Evolutionary conservation across 768 basidiomycete species (phyloP), one percentile per base, ranked within the genome.

Genomic region (Psilocybe subaeruginosa): DNA sequence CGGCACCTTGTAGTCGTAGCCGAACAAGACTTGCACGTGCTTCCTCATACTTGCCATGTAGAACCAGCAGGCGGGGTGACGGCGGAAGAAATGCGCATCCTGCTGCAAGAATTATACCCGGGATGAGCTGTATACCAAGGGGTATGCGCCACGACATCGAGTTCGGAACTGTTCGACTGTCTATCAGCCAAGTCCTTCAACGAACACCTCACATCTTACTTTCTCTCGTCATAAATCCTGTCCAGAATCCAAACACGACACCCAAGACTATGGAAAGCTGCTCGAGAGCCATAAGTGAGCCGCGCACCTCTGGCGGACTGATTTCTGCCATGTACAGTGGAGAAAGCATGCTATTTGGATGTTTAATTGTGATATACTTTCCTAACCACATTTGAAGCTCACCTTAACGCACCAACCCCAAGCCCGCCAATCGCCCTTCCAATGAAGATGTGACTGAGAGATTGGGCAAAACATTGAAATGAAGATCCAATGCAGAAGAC

Each of bases 311-410:
- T 0, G 92, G 91, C 8, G 91, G 84, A 62, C 89, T 89, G 54
- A 94, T 94, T 74, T 94, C 92, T 0, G 91, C 86, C 81, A 93
- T 92, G 72, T 93, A 93, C 23, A 93, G 76, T 0, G 91, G 90
- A 0, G 86, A 85, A n/a, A 92, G 77, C 85, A 89, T 92, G 68
- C 91, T 92, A 54, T 17, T 3, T 3, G 31, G 58, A 5, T 12
- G 2, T 31, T 54, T 2, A 63, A 61, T 58, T 48, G 52, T 39
- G 54, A 65, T 62, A 12, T 4, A 0, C 62, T 14, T 65, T 29
- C 54, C 45, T 45, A 12, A 31, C 23, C 1, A 4, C 8, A 30
- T 7, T 11, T 35, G 33, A 52, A 23, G 54, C 70, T 39, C 60
- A 88, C 89, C 86, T 88, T 51, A 90, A 70, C 4, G 87, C 86